Base-by-base conservation (phyloP, 352 stramenopile species). In the Phytopythium chamaehyphon region DNA sequence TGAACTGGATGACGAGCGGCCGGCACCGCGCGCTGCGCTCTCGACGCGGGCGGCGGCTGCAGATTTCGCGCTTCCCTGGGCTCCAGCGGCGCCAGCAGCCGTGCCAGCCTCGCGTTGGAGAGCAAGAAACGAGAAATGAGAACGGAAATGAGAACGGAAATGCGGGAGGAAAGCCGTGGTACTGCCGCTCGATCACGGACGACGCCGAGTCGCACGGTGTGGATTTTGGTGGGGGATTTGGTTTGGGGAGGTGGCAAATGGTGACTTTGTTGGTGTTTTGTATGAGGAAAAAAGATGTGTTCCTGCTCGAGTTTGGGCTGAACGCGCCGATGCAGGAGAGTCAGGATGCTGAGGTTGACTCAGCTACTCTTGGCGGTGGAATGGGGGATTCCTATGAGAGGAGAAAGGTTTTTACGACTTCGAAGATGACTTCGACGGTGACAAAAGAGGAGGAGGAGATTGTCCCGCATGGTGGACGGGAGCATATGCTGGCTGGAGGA, bases 1-100 rank as follows among this genome's bases (percentile, higher is more conserved):
- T 76, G 67, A 76, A 76, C 54, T 76, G 67, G 67, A 76, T 76
- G 67, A 71, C 67, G 37, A 76, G 64, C 24, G 56, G 57, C 16
- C 45, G 57, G 23, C 63, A 76, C 51, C 67, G 67, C 21, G 67
- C 67, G 43, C 53, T 73, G 40, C 50, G 55, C 16, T 59, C 60
- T 19, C 62, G 49, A 31, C 64, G 64, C 23, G 56, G 51, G 51
- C 50, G 62, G 55, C 54, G 51, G 40, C 59, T 65, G 43, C 61
- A 42, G 37, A 42, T 63, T 9, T 33, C 28, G 57, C 45, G 61
- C 19, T 71, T 76, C 31, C 58, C 66, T 23, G 55, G 48, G 42
- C 61, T 66, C 19, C 42, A 64, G 36, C 56, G 64, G 57, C 53
- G 52, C 36, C 37, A 61, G 39, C 35, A 42, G 37, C 37, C 3